phyloP scores from a whole-genome alignment of 495 filamentous ascomycete genomes.

The Cryomyces minteri region DNA sequence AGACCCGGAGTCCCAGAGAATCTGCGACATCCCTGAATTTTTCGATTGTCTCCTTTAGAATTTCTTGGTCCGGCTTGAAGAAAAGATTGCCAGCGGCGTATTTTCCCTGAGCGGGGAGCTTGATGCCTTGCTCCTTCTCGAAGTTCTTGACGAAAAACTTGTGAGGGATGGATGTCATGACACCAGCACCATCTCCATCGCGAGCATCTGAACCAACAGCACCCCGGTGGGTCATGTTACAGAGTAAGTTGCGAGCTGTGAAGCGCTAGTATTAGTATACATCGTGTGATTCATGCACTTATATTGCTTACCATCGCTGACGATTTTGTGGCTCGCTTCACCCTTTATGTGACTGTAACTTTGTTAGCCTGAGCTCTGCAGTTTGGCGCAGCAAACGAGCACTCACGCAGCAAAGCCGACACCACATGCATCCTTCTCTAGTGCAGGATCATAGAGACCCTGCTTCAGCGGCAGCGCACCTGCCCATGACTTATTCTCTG shows the following conservation, averaged over 20 bases:
- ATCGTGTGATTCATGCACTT: conserved; percentile 1
- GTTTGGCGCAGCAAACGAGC: background rate
- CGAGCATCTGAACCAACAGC: conserved; percentile 95
- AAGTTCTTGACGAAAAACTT: conserved; percentile 99
- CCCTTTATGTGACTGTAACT: conserved; percentile 81
- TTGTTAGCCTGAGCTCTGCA: background rate
- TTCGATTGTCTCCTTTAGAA: conserved; percentile 67
- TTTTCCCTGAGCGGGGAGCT: conserved; percentile 74
- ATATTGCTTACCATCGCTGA: conserved; percentile 76
- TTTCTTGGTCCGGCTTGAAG: conserved; percentile 89
- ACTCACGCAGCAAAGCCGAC: conserved; percentile 97
- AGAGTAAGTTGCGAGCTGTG: conserved; percentile 76
- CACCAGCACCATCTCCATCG: conserved; percentile 94
- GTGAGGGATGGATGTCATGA: conserved; percentile 99
- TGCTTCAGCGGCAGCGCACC: conserved; percentile 90
- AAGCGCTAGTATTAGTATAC: conserved; percentile 1
- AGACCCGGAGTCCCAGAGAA: conserved; percentile 67
- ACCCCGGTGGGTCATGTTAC: conserved; percentile 99
- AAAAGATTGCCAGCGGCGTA: conserved; percentile 98
- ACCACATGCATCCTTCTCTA: conserved; percentile 99
- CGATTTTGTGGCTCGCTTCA: conserved; percentile 92
- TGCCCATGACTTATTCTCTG: conserved; percentile 88
- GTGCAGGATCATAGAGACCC: conserved; percentile 89
- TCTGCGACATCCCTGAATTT: conserved; percentile 86
- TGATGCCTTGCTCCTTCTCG: conserved; percentile 68